A percentile compares a stretch with the other conserved stretches of the same genome.
Evolutionary conservation across 164 flowering plant species (phyloP).

Genomic region (Tetrastigma voinierianum): DNA sequence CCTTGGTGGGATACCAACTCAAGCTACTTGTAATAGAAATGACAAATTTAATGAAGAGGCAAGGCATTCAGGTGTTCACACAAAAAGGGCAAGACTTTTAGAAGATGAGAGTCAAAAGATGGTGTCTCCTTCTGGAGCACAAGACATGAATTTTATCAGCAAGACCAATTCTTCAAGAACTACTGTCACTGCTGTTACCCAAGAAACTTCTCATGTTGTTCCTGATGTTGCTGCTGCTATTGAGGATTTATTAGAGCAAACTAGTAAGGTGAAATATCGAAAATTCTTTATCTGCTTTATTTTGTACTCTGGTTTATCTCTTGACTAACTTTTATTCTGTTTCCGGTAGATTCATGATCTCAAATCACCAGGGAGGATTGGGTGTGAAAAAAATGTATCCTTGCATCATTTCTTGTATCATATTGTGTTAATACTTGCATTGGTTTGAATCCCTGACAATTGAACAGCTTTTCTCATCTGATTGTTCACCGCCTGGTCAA

Average conservation of each 20-base stretch:
- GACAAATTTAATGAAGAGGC: conserved; percentile 23
- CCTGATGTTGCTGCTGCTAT: conserved; percentile 94
- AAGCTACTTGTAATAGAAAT: conserved; percentile 14
- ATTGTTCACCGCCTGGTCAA: conserved; percentile 47
- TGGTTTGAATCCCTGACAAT: conserved; percentile 38
- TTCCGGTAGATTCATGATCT: conserved; percentile 64
- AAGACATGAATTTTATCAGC: conserved; percentile 10
- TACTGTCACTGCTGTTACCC: conserved; percentile 16
- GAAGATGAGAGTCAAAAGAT: conserved; percentile 23
- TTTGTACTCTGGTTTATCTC: conserved; percentile 1
- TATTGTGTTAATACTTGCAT: conserved; percentile 2
- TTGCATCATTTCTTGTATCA: conserved; percentile 12
- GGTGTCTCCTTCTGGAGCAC: conserved; percentile 14
- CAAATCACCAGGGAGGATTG: conserved; percentile 45
- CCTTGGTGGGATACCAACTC: conserved; percentile 14
- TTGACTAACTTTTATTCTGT: conserved; percentile 9
- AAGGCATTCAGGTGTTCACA: conserved; percentile 13
- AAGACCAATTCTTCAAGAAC: conserved; percentile 18
- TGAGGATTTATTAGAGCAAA: conserved; percentile 86
- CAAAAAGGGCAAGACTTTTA: conserved; percentile 50
- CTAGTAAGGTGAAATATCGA: conserved; percentile 62
- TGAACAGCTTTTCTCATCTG: conserved; percentile 52
- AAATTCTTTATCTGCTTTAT: neutral
- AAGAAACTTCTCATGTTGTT: conserved; percentile 36
- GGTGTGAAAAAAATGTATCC: conserved; percentile 70